Evolutionary conservation across 306 rosid genomes (phyloP).

Genomic region (Rosa rugosa): DNA sequence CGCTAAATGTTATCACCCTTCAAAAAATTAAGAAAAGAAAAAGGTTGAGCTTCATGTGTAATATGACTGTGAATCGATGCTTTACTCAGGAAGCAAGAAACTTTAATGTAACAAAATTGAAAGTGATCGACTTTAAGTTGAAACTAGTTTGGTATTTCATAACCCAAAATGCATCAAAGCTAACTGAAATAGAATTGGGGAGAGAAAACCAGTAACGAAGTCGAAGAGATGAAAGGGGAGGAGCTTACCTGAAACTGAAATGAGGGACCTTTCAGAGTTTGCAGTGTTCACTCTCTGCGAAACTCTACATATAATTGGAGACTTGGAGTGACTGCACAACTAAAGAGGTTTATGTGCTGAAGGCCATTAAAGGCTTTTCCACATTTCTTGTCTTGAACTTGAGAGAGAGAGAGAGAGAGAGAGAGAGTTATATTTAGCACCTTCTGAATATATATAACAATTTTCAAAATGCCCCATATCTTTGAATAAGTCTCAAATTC

Average conservation of each 20-base stretch:
- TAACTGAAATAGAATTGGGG: background rate
- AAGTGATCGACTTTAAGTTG: background rate
- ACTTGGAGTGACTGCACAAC: too few species aligned
- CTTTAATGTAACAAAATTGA: background rate
- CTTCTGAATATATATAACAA: too few species aligned
- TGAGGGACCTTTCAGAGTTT: background rate
- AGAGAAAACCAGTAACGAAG: background rate
- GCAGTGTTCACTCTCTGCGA: background rate
- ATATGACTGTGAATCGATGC: background rate
- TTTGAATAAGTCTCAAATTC: too few species aligned
- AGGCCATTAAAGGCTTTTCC: too few species aligned
- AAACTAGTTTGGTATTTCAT: background rate
- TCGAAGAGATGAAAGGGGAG: background rate
- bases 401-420: too few species aligned
- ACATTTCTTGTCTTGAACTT: too few species aligned
- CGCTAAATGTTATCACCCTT: background rate
- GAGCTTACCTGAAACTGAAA: constrained; percentile 7
- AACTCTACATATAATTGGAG: background rate
- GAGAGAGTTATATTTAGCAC: too few species aligned
- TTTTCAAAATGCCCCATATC: too few species aligned
- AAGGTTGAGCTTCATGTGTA: background rate
- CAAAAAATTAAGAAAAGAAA: background rate
- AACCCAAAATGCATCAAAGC: background rate
- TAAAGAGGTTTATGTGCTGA: too few species aligned
- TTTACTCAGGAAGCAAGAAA: background rate